phyloP scores from a whole-genome alignment of 805 yeast genomes.

The Spathaspora arborariae region DNA sequence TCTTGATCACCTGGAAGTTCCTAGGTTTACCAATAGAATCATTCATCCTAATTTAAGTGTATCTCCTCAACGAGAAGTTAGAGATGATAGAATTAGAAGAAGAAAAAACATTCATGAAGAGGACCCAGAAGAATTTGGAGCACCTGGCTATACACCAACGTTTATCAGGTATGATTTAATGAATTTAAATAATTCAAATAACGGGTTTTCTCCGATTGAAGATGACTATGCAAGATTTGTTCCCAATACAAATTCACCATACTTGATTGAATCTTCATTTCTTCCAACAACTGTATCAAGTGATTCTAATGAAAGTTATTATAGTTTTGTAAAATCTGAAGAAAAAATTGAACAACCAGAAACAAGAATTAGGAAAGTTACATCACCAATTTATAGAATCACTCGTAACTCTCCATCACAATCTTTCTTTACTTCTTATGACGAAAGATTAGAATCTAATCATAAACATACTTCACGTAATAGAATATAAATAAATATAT shows the following conservation, averaged over 20 bases:
- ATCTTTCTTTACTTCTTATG: not conserved
- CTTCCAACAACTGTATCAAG: not conserved
- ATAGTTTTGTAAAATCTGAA: slow-evolving; percentile 7
- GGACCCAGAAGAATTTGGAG: not conserved
- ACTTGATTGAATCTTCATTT: not conserved
- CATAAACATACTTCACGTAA: not conserved
- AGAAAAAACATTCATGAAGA: not conserved
- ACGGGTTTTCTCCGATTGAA: slow-evolving; percentile 6
- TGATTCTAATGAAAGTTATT: slow-evolving; percentile 9
- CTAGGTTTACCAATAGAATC: slow-evolving; percentile 4
- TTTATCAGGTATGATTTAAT: slow-evolving; percentile 9
- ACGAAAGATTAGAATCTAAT: not conserved
- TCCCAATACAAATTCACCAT: not conserved
- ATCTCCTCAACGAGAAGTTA: not conserved
- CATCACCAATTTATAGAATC: slow-evolving; percentile 5
- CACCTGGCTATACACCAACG: not conserved
- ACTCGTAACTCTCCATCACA: slow-evolving; percentile 1
- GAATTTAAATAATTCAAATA: slow-evolving; percentile 5
- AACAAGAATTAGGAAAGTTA: not conserved
- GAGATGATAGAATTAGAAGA: not conserved
- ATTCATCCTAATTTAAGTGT: slow-evolving; percentile 8
- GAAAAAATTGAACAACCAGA: not conserved
- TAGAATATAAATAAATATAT: not conserved
- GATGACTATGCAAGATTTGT: slow-evolving; percentile 2
- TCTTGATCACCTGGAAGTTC: slow-evolving; percentile 1